Conservation (phyloP, 176 grass and related monocot genomes). For the Cenchrus fungigraminus region DNA sequence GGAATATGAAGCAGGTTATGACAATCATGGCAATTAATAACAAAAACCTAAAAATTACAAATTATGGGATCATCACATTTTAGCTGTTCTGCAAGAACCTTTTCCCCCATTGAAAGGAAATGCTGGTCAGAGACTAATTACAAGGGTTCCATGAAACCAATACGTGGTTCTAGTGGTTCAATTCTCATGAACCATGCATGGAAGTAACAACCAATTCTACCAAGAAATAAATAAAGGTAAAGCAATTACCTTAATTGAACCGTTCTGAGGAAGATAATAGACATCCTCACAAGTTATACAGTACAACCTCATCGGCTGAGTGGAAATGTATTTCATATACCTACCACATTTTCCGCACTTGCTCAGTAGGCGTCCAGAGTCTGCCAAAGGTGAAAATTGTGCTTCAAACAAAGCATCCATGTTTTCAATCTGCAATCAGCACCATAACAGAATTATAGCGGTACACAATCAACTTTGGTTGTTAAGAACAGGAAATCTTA, state of each 20-base stretch:
- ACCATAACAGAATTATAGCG: background rate
- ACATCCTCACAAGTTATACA: conserved; percentile 97
- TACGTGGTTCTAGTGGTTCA: background rate
- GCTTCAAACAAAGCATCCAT: conserved; percentile 98
- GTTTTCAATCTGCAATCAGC: conserved; percentile 85
- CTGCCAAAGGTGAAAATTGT: conserved; percentile 95
- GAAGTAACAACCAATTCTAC: conserved; percentile 9
- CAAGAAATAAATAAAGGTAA: conserved; percentile 15
- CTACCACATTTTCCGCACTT: conserved; percentile 96
- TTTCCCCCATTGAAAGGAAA: background rate
- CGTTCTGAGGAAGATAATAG: conserved; percentile 97
- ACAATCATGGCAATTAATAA: background rate
- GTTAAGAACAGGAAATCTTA: conserved; percentile 22
- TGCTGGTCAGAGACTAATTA: conserved; percentile 19
- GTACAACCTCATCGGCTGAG: conserved; percentile 81
- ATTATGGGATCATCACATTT: background rate
- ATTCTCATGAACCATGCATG: background rate
- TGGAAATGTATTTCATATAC: conserved; percentile 97
- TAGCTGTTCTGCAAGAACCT: background rate
- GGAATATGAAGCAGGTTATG: background rate
- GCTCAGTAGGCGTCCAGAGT: conserved; percentile 87
- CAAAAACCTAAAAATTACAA: background rate
- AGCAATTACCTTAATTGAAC: conserved; percentile 82
- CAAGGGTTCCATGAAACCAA: background rate
- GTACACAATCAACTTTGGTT: conserved; percentile 10